A percentile compares a stretch with the other conserved stretches of the same genome.
Conservation (phyloP, 208 protist genomes). For the Wallacemonas sp. region DNA sequence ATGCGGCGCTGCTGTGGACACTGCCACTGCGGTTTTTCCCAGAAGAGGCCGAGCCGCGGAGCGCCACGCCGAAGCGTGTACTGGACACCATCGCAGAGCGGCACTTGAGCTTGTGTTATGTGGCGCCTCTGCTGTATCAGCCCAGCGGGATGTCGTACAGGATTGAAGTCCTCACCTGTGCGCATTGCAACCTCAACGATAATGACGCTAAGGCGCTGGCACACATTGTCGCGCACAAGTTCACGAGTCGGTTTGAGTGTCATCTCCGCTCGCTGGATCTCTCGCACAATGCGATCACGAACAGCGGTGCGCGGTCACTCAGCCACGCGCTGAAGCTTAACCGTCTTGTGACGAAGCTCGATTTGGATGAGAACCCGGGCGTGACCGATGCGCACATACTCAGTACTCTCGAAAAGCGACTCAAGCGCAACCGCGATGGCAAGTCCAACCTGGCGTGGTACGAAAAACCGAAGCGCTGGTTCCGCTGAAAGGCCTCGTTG, state of each 20-base stretch:
- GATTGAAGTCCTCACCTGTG: constrained; percentile 34
- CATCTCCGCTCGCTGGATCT: constrained; percentile 36
- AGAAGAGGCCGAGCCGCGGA: constrained; percentile 24
- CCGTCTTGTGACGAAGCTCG: constrained; percentile 23
- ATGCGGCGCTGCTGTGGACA: constrained; percentile 17
- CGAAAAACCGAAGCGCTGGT: constrained; percentile 5
- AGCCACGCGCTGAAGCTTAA: constrained; percentile 55
- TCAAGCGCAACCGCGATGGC: constrained; percentile 33
- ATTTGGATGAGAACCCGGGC: constrained; percentile 34
- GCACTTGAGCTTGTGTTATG: constrained; percentile 41
- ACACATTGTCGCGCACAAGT: constrained; percentile 32
- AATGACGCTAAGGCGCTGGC: constrained; percentile 56
- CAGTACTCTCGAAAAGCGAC: constrained; percentile 28
- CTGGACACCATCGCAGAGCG: constrained; percentile 26
- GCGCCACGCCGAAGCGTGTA: constrained; percentile 12
- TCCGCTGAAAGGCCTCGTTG: too few relatives aligned
- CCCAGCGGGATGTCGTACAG: constrained; percentile 30
- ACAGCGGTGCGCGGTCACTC: constrained; percentile 40
- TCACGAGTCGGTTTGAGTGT: constrained; percentile 23
- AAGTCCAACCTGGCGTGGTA: constrained; percentile 6
- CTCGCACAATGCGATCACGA: constrained; percentile 46
- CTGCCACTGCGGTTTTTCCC: constrained; percentile 42
- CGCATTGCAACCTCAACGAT: constrained; percentile 48
- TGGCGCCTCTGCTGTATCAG: constrained; percentile 54
- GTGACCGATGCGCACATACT: constrained; percentile 20